Evolutionary conservation across 1,284 basidiomycete species (phyloP).

Genomic region (Cutaneotrichosporon arboriforme): DNA sequence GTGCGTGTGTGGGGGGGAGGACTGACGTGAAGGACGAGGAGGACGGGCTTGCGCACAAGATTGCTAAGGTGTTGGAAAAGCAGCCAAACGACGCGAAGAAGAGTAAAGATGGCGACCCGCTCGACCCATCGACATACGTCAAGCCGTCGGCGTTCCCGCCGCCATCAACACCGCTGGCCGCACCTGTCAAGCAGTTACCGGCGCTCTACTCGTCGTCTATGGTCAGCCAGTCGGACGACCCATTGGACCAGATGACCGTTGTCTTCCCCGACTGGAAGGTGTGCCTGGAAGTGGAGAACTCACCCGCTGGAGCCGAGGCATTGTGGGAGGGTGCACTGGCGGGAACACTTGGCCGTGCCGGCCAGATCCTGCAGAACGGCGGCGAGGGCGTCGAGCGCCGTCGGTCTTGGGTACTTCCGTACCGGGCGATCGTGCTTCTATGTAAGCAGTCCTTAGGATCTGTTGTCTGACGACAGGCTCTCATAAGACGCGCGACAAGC

Average conservation of each 20-base stretch:
- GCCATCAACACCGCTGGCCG: slow-evolving; percentile 23
- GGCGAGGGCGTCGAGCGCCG: slow-evolving; percentile 42
- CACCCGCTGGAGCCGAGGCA: slow-evolving; percentile 60
- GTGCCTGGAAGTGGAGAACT: slow-evolving; percentile 62
- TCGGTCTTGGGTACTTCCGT: slow-evolving; percentile 60
- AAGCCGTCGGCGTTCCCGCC: slow-evolving; percentile 32
- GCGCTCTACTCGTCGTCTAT: slow-evolving; percentile 68
- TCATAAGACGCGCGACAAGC: slow-evolving; percentile 83
- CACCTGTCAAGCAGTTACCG: slow-evolving; percentile 46
- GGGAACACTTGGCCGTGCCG: slow-evolving; percentile 50
- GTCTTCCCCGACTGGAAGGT: slow-evolving; percentile 87
- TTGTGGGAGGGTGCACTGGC: slow-evolving; percentile 63
- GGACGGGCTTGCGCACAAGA: slow-evolving; percentile 62
- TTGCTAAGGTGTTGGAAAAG: slow-evolving; percentile 43
- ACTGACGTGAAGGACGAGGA: slow-evolving; percentile 49
- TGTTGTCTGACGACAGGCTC: slow-evolving; percentile 57
- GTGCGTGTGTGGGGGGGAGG: slow-evolving; percentile 6
- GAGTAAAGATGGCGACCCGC: slow-evolving; percentile 14
- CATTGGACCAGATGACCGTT: slow-evolving; percentile 64
- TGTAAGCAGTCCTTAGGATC: slow-evolving; percentile 55
- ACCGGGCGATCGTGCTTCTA: slow-evolving; percentile 66
- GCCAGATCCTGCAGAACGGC: slow-evolving; percentile 23
- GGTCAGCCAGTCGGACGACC: slow-evolving; percentile 65
- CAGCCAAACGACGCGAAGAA: slow-evolving; percentile 19
- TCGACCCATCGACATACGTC: slow-evolving; percentile 22